phyloP scores from a whole-genome alignment of 192 early-diverging fungal species.

The Coemansia sp. region DNA sequence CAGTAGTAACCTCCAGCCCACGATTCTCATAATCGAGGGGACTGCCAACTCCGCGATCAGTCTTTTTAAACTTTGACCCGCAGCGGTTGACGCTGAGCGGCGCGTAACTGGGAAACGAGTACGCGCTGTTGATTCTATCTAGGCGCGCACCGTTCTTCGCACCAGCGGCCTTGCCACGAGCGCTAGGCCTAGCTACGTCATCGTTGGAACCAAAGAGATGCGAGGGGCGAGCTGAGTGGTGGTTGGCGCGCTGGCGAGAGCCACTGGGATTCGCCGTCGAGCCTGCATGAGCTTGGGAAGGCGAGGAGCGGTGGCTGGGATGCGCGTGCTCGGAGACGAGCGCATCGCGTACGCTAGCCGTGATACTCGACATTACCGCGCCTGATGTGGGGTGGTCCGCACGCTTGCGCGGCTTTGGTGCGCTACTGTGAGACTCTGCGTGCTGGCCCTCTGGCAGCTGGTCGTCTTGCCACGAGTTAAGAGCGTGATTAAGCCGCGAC shows the following conservation, averaged over 20 bases:
- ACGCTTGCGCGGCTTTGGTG: constrained; percentile 17
- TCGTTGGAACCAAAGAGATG: not conserved
- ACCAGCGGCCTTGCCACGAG: not conserved
- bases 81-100: constrained; percentile 35
- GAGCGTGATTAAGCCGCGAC: constrained; percentile 35
- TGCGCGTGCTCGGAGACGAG: constrained; percentile 35
- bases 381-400: constrained; percentile 1
- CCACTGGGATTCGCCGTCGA: not conserved
- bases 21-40: not conserved
- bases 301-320: not conserved
- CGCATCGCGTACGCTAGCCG: constrained; percentile 49
- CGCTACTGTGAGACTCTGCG: not conserved
- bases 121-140: constrained; percentile 37
- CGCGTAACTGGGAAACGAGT: constrained; percentile 49
- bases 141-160: not conserved
- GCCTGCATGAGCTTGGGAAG: not conserved
- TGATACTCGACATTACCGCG: constrained; percentile 33
- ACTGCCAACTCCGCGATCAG: constrained; percentile 32
- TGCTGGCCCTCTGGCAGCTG: not conserved
- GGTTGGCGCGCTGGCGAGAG: not conserved
- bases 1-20: constrained; percentile 34
- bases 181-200: not conserved
- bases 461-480: constrained; percentile 22
- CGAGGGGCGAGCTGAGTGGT: not conserved
- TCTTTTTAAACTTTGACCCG: constrained; percentile 39